Evolutionary conservation across 2,329 filamentous ascomycete genomes (phyloP).

Genomic region (Colletotrichum tofieldiae): DNA sequence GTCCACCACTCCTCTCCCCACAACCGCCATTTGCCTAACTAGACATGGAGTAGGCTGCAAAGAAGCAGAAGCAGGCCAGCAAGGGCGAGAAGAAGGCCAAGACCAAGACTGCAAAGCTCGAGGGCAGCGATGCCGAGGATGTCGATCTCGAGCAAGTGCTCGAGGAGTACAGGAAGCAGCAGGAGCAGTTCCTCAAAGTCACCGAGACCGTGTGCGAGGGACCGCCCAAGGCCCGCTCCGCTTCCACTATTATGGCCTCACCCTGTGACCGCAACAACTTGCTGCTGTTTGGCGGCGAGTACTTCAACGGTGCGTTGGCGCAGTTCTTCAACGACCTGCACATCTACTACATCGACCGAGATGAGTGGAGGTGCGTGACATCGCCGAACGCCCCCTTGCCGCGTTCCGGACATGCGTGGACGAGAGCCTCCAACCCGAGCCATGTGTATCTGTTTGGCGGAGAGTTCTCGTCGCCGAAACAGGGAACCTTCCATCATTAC

Average conservation of each 20-base stretch:
- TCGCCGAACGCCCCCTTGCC: constrained; percentile 93
- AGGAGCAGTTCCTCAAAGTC: constrained; percentile 94
- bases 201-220: constrained; percentile 82
- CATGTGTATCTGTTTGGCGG: constrained; percentile 95
- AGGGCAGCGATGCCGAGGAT: constrained; percentile 92
- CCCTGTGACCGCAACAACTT: constrained; percentile 90
- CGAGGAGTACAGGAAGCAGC: constrained; percentile 91
- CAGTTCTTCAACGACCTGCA: constrained; percentile 78
- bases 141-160: constrained; percentile 94
- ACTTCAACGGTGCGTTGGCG: constrained; percentile 92
- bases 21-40: constrained; percentile 45
- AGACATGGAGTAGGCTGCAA: constrained; percentile 64
- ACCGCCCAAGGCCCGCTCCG: constrained; percentile 84
- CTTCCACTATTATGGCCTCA: constrained; percentile 86
- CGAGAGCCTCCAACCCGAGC: constrained; percentile 86
- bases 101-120: constrained; percentile 76
- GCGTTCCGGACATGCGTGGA: constrained; percentile 95
- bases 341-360: constrained; percentile 83
- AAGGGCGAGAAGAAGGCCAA: constrained; percentile 92
- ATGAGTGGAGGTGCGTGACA: constrained; percentile 92
- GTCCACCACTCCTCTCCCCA: constrained; percentile 27
- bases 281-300: constrained; percentile 94
- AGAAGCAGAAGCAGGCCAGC: constrained; percentile 85
- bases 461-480: constrained; percentile 96
- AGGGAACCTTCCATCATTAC: constrained; percentile 99